Evolutionary conservation across 495 filamentous ascomycete genomes (phyloP), one percentile per base, ranked within the genome.

Genomic region (Aspergillus funiculosus): DNA sequence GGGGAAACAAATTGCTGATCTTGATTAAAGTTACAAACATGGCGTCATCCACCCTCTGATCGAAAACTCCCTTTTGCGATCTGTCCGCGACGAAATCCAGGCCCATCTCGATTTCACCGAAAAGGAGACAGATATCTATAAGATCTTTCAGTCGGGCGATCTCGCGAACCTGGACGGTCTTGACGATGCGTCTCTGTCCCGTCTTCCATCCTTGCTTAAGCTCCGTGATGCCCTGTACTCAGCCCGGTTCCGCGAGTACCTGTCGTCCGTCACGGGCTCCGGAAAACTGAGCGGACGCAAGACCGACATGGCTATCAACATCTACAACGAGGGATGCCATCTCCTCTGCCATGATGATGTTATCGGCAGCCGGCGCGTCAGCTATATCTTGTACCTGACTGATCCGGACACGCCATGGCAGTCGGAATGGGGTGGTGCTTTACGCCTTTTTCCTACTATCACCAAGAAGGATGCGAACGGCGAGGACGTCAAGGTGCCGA

Each of bases 61-160:
- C 58, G 72, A 86, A 59, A 79, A 87, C 36, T 61, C 67, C 26
- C 82, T 99, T 9, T 79, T 99, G 38, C 89, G 87, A 56, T 71
- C 78, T 41, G 94, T 99, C 52, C 89, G 91, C 59, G 67, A 75
- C 50, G 92, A 99, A 72, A 89, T 97, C 61, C 81, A 85, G 64
- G 72, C 78, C 36, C 87, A 92, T 56, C 80, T 99, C 48, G 81
- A 83, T 59, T 98, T 98, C 69, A 95, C 92, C 36, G 90, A 89
- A 52, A 99, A 99, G 69, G 92, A 99, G 62, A 99, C 92, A 46
- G 94, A 99, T 66, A 97, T 99, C 67, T 99, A 99, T 75, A 95
- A 92, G 66, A 96, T 97, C 61, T 90, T 96, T 74, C 92, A 97
- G 68, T 96, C 91, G 21, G 92, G 92, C 43, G 92, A 99, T 61